Evolutionary conservation across 2,329 filamentous ascomycete genomes (phyloP).

Genomic region (Daldinia sp.): DNA sequence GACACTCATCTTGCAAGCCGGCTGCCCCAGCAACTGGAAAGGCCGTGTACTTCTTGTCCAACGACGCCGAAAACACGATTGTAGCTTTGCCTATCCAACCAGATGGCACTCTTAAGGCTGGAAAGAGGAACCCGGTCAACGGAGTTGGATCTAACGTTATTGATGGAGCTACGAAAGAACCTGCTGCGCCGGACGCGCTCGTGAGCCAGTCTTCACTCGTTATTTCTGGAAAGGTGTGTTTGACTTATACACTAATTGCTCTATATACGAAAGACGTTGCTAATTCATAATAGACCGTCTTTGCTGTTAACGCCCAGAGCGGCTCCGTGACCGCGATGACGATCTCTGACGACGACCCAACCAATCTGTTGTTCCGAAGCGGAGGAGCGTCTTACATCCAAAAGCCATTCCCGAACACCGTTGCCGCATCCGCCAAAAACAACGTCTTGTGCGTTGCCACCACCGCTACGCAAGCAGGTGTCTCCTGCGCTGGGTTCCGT

Average conservation of each 20-base stretch:
- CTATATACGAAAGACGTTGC: background rate
- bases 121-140: constrained; percentile 58
- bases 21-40: constrained; percentile 50
- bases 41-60: constrained; percentile 69
- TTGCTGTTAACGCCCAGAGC: constrained; percentile 67
- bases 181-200: constrained; percentile 60
- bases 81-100: constrained; percentile 61
- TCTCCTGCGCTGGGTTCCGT: constrained; percentile 45
- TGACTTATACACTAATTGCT: background rate
- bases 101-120: constrained; percentile 60
- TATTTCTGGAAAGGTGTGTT: constrained; percentile 62
- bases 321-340: constrained; percentile 64
- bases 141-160: constrained; percentile 21
- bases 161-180: constrained; percentile 48
- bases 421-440: constrained; percentile 58
- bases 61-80: constrained; percentile 62
- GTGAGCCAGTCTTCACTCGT: constrained; percentile 64
- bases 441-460: constrained; percentile 49
- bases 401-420: constrained; percentile 66
- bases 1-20: background rate
- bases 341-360: constrained; percentile 58
- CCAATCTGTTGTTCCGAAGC: constrained; percentile 59
- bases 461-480: constrained; percentile 53
- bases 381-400: constrained; percentile 53
- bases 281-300: constrained; percentile 58